Evolutionary conservation across 1,139 yeast genomes (phyloP), one percentile per base, ranked within the genome.

Genomic region (Candida sanyaensis): DNA sequence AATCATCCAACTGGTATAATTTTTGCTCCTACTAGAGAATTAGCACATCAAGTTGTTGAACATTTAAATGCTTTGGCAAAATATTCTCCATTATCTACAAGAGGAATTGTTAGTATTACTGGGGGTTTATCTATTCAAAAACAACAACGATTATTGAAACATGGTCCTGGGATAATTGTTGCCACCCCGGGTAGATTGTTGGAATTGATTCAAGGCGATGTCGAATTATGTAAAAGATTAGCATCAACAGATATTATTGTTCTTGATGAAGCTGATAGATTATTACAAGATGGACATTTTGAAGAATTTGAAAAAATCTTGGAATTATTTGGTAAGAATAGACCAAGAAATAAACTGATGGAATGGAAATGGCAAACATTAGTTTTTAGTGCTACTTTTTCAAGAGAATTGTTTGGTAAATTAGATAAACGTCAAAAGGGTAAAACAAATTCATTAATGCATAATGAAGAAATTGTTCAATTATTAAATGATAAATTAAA

Each of bases 161-260:
- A 83, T 59, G 84, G 86, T 7, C 96, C 98, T 1, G 91, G 87
- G 5, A 80, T 93, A 26, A 71, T 95, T 23, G 95, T 95, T 31
- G 98, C 97, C 1, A 95, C 99, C 0, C 99, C 99, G 0, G 99
- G 99, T 38, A 81, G 99, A 55, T 83, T 89, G 62, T 75, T 91
- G 48, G 99, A 95, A 62, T 66, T 93, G 32, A 60, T 93, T 37
- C 88, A 87, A 63, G 83, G 83, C 53, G 81, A 83, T 50, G 73
- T 73, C 29, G 79, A 75, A 1, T 56, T 84, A 34, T 75, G 84
- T 7, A 69, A 73, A 26, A 74, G 84, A 59, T 72, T 91, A 54
- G 78, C 87, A 12, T 71, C 80, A 26, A 76, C 89, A 9, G 90
- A 88, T 49, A 77, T 84, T 5, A 63, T 93, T 8, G 96, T 92